Conservation (phyloP, 1,284 basidiomycete species). For the Peniophora sp. region DNA sequence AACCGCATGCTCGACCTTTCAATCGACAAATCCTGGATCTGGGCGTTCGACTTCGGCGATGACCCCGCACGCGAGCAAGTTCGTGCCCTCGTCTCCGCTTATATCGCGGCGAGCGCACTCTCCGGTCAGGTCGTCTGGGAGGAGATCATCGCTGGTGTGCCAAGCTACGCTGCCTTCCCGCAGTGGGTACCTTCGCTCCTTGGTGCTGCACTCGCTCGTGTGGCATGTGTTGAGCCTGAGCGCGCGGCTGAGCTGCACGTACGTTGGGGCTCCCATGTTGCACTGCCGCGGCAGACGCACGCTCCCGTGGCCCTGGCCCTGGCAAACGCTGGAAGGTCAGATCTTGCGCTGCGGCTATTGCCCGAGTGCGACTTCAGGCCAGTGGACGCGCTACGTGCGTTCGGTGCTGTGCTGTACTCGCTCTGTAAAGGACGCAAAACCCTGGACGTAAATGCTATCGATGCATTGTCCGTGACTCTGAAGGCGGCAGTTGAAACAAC, state of each 20-base stretch:
- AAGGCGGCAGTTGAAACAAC: conserved; percentile 11
- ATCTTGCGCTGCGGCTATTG: conserved; percentile 9
- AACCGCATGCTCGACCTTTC: conserved; percentile 16
- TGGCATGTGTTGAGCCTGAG: conserved; percentile 9
- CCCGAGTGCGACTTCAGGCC: conserved; percentile 1
- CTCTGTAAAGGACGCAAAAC: too few species aligned
- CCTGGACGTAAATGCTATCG: too few species aligned
- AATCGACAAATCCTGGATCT: conserved; percentile 9
- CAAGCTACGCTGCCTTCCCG: conserved; percentile 8
- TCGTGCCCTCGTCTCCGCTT: conserved; percentile 11
- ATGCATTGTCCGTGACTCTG: too few species aligned
- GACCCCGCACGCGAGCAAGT: conserved; percentile 11
- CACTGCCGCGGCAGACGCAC: conserved; percentile 3
- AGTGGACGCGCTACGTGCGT: too few species aligned
- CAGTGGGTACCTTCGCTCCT: conserved; percentile 11
- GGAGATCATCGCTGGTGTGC: conserved; percentile 9
- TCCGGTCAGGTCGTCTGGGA: conserved; percentile 10
- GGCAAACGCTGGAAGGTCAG: conserved; percentile 6
- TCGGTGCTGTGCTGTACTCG: too few species aligned
- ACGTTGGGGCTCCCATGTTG: conserved; percentile 8
- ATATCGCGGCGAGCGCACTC: conserved; percentile 6
- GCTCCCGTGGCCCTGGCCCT: not conserved
- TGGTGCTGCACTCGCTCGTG: conserved; percentile 5
- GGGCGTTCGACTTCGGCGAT: conserved; percentile 13
- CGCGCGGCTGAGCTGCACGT: conserved; percentile 6